phyloP scores from a whole-genome alignment of 192 early-diverging fungal genomes.

The Backusella tarrabulga region DNA sequence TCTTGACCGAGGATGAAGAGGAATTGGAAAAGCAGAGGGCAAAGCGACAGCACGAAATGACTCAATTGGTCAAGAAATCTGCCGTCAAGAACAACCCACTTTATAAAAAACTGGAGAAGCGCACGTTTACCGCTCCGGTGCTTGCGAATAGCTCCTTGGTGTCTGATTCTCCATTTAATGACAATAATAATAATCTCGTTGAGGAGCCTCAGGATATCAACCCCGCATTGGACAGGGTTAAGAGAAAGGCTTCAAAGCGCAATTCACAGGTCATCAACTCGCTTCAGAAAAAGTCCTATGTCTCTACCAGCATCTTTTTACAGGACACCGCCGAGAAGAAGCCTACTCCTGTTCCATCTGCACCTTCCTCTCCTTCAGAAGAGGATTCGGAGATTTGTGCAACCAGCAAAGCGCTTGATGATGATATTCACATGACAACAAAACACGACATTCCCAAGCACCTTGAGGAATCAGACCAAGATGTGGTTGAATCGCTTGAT shows the following conservation, averaged over 20 bases:
- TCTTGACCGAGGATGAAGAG: constrained; percentile 16
- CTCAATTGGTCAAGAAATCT: constrained; percentile 23
- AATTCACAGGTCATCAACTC: constrained; percentile 29
- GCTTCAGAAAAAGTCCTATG: constrained; percentile 27
- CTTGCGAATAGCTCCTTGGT: neutral
- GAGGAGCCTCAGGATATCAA: neutral
- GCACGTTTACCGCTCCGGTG: neutral
- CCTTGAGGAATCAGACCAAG: neutral
- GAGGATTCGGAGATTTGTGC: neutral
- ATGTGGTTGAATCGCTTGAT: neutral
- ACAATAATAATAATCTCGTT: neutral
- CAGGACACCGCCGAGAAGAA: neutral
- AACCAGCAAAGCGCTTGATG: neutral
- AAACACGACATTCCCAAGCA: neutral
- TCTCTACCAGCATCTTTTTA: constrained; percentile 24
- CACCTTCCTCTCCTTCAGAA: neutral
- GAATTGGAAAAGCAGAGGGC: constrained; percentile 24
- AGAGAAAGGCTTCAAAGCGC: constrained; percentile 5
- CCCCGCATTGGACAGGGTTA: neutral
- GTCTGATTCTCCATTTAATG: neutral
- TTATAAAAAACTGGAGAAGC: constrained; percentile 10
- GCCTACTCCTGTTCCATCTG: neutral
- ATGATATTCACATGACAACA: neutral
- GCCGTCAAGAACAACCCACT: constrained; percentile 36
- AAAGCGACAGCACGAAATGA: constrained; percentile 21